Evolutionary conservation across 2,329 filamentous ascomycete genomes (phyloP).

Genomic region (Penicillium brasilianum): DNA sequence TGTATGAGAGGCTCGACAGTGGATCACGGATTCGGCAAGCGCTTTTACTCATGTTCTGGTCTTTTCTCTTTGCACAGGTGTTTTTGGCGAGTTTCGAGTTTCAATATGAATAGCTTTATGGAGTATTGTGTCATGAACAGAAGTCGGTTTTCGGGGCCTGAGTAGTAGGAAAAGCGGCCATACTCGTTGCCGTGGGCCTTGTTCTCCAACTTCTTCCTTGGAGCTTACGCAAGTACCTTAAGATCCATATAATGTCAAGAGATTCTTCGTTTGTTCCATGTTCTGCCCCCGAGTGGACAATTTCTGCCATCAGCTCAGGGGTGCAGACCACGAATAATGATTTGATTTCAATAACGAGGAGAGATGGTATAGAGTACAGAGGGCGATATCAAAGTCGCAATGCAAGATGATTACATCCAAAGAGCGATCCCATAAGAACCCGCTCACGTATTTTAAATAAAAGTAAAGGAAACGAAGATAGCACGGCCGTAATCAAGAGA

Average conservation of each 20-base stretch:
- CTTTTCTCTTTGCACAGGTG: slow-evolving; percentile 1
- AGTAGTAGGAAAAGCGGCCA: neutral
- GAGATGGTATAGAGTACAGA: slow-evolving; percentile 35
- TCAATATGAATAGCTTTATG: neutral
- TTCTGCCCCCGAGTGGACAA: slow-evolving; percentile 3
- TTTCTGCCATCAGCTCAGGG: slow-evolving; percentile 7
- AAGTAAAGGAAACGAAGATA: neutral
- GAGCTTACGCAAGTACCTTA: neutral
- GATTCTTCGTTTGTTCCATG: slow-evolving; percentile 8
- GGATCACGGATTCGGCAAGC: neutral
- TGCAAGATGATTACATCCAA: slow-evolving; percentile 23
- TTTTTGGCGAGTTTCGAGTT: neutral
- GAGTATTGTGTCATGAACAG: neutral
- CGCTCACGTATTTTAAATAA: slow-evolving; percentile 2
- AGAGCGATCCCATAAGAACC: neutral
- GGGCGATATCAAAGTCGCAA: slow-evolving; percentile 28
- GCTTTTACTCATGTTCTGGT: neutral
- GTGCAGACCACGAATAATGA: slow-evolving; percentile 7
- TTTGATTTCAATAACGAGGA: slow-evolving; percentile 25
- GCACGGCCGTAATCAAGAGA: neutral
- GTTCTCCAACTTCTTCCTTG: no score
- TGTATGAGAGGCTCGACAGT: neutral
- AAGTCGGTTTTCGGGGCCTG: neutral
- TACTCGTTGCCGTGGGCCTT: neutral
- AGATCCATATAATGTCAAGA: neutral